Base-by-base conservation (phyloP, 2,329 filamentous ascomycete species). In the Incumbomyces delicatus region DNA sequence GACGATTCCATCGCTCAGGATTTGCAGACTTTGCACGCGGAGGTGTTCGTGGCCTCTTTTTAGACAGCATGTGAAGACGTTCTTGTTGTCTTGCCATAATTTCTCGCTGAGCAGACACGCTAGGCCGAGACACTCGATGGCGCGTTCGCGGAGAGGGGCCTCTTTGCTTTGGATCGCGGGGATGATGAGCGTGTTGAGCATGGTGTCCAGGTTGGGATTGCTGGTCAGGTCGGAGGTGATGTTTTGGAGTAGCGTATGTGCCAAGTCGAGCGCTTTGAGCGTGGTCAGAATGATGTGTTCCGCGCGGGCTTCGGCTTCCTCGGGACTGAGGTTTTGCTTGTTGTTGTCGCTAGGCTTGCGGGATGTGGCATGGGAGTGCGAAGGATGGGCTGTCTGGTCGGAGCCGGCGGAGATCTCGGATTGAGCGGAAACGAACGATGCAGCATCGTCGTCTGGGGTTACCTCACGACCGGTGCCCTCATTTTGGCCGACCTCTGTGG, bases 221-320 rank as follows among this genome's bases (percentile, higher is more conserved):
- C 89, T 78, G 65, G 95, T 88, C 32, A 96, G 72, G 59, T 85
- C 85, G 50, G 87, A 87, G 44, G 85, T 77, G 8, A 98, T 87
- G 60, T 96, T 95, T 61, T 94, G 82, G 43, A 98, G 76, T 85
- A 96, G 95, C 72, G 88, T 96, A 65, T 95, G 87, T 20, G 94
- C 89, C 56, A 98, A 95, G 61, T 95, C 86, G 51, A 98, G 75
- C 64, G 92, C 96, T 68, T 96, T 96, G 79, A 95, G 89, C 71
- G 96, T 96, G 63, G 96, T 85, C 71, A 95, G 81, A 61, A 95
- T 92, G 66, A 95, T 88, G 54, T 80, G 82, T 55, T 95, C 80
- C 1, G 85, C 87, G 68, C 89, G 94, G 39, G 73, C 73, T 54
- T 79, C 76, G 44, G 78, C 75, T 41, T 57, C 52, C 50, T 53